Conservation (phyloP, 192 early-diverging fungal genomes). For the Entrophospora sp. region DNA sequence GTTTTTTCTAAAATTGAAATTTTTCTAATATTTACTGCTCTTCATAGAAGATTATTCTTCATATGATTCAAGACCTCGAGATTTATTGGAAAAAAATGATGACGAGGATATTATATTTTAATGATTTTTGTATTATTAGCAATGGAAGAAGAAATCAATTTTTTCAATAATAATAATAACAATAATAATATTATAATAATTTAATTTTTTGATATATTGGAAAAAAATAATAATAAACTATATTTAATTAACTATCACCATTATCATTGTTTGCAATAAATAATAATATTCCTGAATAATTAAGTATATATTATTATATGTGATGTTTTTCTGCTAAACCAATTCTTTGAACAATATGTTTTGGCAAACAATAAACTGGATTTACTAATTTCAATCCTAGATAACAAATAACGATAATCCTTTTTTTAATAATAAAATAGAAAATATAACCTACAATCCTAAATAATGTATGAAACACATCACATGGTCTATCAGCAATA, state of each 20-base stretch:
- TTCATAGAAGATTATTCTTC: background rate
- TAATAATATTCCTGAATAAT: no score
- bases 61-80: constrained; percentile 18
- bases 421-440: background rate
- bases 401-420: constrained; percentile 77
- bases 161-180: no score
- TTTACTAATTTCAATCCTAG: constrained; percentile 67
- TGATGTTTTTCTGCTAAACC: constrained; percentile 36
- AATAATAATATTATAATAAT: no score
- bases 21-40: no score
- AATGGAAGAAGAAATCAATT: no score
- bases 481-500: constrained; percentile 86
- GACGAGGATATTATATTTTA: constrained; percentile 57
- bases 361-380: constrained; percentile 87
- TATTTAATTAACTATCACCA: no score
- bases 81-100: constrained; percentile 37
- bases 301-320: no score
- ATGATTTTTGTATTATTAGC: no score
- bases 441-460: constrained; percentile 63
- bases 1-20: background rate
- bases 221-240: no score
- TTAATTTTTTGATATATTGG: no score
- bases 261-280: no score
- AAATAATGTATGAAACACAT: constrained; percentile 97
- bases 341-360: constrained; percentile 46